Percentiles rank a stretch among this genome's conserved stretches.
Conservation (phyloP, 202 grass and related monocot genomes). For the Brachypodium distachyon region DNA sequence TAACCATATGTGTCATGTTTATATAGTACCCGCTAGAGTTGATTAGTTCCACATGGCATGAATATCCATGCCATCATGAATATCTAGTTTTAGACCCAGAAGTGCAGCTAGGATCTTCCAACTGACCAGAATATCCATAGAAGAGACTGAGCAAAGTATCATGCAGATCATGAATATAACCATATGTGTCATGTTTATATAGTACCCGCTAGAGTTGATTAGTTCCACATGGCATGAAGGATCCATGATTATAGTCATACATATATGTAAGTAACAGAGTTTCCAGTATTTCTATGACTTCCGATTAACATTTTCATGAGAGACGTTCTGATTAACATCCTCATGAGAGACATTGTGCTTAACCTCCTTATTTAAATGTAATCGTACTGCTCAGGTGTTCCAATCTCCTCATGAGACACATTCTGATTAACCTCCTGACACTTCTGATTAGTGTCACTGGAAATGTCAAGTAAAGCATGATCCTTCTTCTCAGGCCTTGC, state of each 20-base stretch:
- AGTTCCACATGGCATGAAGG: conserved; percentile 1
- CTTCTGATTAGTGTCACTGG: neutral
- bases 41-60: no score
- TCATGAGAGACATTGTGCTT: neutral
- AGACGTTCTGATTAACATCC: neutral
- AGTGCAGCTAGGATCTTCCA: neutral
- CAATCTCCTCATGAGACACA: neutral
- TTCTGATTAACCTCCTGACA: neutral
- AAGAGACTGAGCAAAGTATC: neutral
- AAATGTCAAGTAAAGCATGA: neutral
- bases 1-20: neutral
- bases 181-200: neutral
- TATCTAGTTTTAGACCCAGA: neutral
- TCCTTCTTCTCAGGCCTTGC: conserved; percentile 1
- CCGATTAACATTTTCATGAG: neutral
- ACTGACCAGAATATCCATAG: neutral
- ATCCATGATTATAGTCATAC: conserved; percentile 12
- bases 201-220: neutral
- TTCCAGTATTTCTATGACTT: conserved; percentile 19
- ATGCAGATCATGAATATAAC: neutral
- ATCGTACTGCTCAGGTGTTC: neutral
- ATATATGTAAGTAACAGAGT: conserved; percentile 16
- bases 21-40: no score
- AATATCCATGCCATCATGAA: no score
- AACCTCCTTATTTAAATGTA: neutral